Percentiles rank a stretch among this genome's conserved stretches.
phyloP scores from a whole-genome alignment of 1,139 yeast genomes.

The Kluyveromyces sp. region DNA sequence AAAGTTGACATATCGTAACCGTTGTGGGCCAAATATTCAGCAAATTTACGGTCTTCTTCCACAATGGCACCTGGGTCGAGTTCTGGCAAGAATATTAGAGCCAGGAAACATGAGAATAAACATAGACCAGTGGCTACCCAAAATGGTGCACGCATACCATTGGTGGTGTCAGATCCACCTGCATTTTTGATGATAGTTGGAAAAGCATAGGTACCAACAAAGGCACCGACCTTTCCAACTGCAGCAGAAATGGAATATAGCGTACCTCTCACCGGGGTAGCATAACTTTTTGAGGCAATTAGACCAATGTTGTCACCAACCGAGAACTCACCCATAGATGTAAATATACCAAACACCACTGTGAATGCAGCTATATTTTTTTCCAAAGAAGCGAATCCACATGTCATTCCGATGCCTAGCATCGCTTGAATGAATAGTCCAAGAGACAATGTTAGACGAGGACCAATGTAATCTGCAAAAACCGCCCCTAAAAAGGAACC shows the following conservation, averaged over 20 bases:
- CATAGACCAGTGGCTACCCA: slow-evolving; percentile 76
- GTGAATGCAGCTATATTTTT: slow-evolving; percentile 68
- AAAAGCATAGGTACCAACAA: slow-evolving; percentile 83
- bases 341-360: slow-evolving; percentile 80
- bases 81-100: slow-evolving; percentile 67
- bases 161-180: slow-evolving; percentile 40
- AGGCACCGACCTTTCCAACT: slow-evolving; percentile 84
- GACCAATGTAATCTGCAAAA: slow-evolving; percentile 81
- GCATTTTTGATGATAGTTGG: slow-evolving; percentile 57
- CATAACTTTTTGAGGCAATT: slow-evolving; percentile 77
- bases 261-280: slow-evolving; percentile 85
- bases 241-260: slow-evolving; percentile 92
- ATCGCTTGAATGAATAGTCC: slow-evolving; percentile 72
- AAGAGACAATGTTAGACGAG: slow-evolving; percentile 62
- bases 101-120: slow-evolving; percentile 60
- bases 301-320: slow-evolving; percentile 91
- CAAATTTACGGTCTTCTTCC: slow-evolving; percentile 66
- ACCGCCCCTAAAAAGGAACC: slow-evolving; percentile 83
- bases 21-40: slow-evolving; percentile 50
- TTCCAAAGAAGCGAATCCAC: slow-evolving; percentile 47
- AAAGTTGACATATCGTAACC: slow-evolving; percentile 48
- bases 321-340: slow-evolving; percentile 85
- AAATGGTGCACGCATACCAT: slow-evolving; percentile 69
- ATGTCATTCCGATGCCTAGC: slow-evolving; percentile 85
- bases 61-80: slow-evolving; percentile 78